A percentile compares a stretch with the other conserved stretches of the same genome.
These are phyloP conservation scores for Cylindrotheca fusiformis DNA, from an alignment of 108 stramenopile species.

Conservation along the genomic window DNA sequence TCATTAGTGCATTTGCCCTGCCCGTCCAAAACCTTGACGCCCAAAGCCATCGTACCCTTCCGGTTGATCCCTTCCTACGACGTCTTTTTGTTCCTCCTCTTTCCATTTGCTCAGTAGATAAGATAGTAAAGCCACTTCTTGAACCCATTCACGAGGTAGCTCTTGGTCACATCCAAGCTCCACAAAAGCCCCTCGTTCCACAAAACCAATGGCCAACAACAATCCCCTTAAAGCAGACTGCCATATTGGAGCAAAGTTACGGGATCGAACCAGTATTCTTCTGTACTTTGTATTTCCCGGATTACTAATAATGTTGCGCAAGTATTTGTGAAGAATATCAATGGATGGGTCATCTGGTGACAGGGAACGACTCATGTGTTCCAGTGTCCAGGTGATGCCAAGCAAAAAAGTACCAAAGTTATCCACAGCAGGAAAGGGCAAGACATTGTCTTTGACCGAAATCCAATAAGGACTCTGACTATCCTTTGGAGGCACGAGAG, in stretches of 20 bases:
- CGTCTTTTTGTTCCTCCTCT: conserved; percentile 4
- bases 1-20: conserved; percentile 12
- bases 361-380: conserved; percentile 44
- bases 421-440: conserved; percentile 34
- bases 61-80: conserved; percentile 22
- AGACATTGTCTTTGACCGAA: conserved; percentile 29
- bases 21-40: conserved; percentile 36
- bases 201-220: conserved; percentile 64
- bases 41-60: conserved; percentile 68
- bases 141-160: conserved; percentile 39
- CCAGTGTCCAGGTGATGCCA: conserved; percentile 55
- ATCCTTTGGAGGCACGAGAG: conserved; percentile 21
- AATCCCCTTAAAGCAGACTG: conserved; percentile 59
- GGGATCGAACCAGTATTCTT: conserved; percentile 46
- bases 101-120: conserved; percentile 32
- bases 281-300: conserved; percentile 61
- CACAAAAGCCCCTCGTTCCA: conserved; percentile 44
- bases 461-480: conserved; percentile 15
- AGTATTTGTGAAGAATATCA: conserved; percentile 47
- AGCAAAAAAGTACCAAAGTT: conserved; percentile 17
- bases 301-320: conserved; percentile 50
- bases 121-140: conserved; percentile 46
- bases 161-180: conserved; percentile 41
- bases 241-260: conserved; percentile 49
- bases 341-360: conserved; percentile 19